These are phyloP conservation scores for Plicaturopsis crispa DNA, from an alignment of 768 basidiomycete genomes.

Conservation along the genomic window DNA sequence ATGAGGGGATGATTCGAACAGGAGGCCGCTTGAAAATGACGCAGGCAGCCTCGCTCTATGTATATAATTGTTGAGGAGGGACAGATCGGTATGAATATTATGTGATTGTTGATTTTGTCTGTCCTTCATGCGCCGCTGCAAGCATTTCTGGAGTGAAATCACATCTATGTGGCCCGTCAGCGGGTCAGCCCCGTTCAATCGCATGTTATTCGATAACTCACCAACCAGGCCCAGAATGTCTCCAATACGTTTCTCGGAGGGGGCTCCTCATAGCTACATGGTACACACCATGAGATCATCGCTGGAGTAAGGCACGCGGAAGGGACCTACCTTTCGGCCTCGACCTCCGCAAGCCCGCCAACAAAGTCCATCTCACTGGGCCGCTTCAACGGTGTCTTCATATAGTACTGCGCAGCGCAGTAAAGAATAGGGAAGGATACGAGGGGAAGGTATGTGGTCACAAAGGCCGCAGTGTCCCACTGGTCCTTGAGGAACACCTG, in stretches of 20 bases:
- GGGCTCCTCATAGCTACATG: slow-evolving; percentile 54
- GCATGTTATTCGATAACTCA: no score
- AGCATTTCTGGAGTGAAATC: no score
- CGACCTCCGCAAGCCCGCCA: slow-evolving; percentile 59
- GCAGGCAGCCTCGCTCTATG: no score
- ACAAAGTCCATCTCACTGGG: slow-evolving; percentile 77
- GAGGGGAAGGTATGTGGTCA: slow-evolving; percentile 77
- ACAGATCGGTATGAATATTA: no score
- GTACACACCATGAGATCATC: slow-evolving; percentile 2
- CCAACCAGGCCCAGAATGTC: slow-evolving; percentile 75
- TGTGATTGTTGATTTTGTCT: no score
- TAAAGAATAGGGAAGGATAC: slow-evolving; percentile 74
- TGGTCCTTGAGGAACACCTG: slow-evolving; percentile 42
- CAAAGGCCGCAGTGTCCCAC: slow-evolving; percentile 58
- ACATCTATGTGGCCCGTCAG: no score
- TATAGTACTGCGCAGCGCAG: slow-evolving; percentile 45
- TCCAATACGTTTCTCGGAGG: slow-evolving; percentile 62
- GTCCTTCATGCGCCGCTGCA: no score
- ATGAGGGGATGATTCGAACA: no score
- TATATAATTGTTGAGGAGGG: no score
- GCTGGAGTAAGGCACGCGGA: background rate
- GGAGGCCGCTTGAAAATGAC: no score
- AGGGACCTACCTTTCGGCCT: slow-evolving; percentile 46
- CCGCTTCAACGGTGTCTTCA: slow-evolving; percentile 30
- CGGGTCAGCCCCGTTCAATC: no score